A percentile compares a stretch with the other conserved stretches of the same genome.
Evolutionary conservation across 2,329 filamentous ascomycete genomes (phyloP).

Genomic region (Curvularia hawaiiensis): DNA sequence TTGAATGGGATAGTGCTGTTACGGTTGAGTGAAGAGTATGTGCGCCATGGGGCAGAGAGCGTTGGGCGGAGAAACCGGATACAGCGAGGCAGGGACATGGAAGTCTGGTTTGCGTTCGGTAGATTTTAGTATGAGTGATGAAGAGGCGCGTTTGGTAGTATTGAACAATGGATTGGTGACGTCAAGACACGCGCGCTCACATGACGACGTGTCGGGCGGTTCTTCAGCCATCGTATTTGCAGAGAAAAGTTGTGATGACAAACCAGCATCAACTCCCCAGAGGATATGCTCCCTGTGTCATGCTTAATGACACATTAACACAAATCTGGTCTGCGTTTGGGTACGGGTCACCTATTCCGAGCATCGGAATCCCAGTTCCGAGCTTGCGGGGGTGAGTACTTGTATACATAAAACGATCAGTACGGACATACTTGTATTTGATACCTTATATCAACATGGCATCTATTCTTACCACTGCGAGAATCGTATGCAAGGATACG

Average conservation of each 20-base stretch:
- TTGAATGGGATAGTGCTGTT: constrained; percentile 14
- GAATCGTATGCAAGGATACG: constrained; percentile 24
- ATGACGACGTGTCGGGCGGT: constrained; percentile 10
- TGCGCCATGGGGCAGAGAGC: constrained; percentile 5
- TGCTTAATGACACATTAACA: neutral
- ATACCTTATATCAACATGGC: constrained; percentile 13
- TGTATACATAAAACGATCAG: neutral
- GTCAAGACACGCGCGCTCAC: constrained; percentile 29
- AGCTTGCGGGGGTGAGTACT: constrained; percentile 11
- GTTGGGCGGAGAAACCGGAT: neutral
- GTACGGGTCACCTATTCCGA: constrained; percentile 19
- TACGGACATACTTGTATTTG: neutral
- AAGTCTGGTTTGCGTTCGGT: neutral
- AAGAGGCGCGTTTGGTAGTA: constrained; percentile 12
- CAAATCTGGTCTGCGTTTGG: neutral
- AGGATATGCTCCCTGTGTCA: neutral
- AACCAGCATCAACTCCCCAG: too few relatives aligned
- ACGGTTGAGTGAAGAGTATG: constrained; percentile 11
- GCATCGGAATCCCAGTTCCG: constrained; percentile 17
- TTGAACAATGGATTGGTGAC: constrained; percentile 12
- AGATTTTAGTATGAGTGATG: neutral
- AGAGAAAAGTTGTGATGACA: neutral
- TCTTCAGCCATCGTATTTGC: neutral
- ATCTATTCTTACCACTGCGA: constrained; percentile 28
- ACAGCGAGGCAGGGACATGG: constrained; percentile 15